Conservation (phyloP, 192 early-diverging fungal species). For the Coemansia aciculifera region DNA sequence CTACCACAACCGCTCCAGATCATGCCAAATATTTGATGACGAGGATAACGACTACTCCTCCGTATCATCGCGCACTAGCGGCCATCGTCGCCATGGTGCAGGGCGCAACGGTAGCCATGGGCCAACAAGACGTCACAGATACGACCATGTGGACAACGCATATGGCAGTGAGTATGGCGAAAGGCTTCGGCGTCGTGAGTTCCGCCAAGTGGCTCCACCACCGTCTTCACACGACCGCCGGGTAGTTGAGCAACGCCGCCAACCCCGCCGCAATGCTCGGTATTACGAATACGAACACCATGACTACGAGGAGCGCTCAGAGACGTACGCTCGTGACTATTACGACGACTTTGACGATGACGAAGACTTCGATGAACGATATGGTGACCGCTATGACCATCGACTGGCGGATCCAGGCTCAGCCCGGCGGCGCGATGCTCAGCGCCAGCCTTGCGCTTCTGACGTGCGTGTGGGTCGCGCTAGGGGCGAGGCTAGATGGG, state of each 20-base stretch:
- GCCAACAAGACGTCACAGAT: constrained; percentile 10
- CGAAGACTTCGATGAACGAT: constrained; percentile 12
- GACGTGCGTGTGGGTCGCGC: background rate
- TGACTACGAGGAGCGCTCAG: constrained; percentile 39
- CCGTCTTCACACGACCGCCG: constrained; percentile 21
- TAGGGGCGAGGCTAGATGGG: background rate
- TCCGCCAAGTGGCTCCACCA: constrained; percentile 22
- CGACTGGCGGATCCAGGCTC: background rate
- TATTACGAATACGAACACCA: constrained; percentile 39
- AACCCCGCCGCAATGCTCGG: constrained; percentile 9
- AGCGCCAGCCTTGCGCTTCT: constrained; percentile 1
- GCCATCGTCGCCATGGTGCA: background rate
- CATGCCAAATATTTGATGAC: constrained; percentile 22
- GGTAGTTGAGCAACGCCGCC: constrained; percentile 11
- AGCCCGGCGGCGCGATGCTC: constrained; percentile 9
- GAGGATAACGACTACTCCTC: constrained; percentile 15
- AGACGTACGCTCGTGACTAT: constrained; percentile 32
- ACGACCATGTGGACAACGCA: constrained; percentile 14
- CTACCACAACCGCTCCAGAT: constrained; percentile 3
- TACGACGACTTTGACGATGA: constrained; percentile 30
- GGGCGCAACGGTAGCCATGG: constrained; percentile 7
- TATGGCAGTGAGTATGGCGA: constrained; percentile 28
- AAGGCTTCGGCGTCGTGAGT: constrained; percentile 13
- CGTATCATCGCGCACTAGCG: constrained; percentile 22
- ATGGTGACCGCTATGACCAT: constrained; percentile 16